These are phyloP conservation scores for Penicillium paradoxum DNA, from an alignment of 495 filamentous ascomycete genomes.

Conservation along the genomic window DNA sequence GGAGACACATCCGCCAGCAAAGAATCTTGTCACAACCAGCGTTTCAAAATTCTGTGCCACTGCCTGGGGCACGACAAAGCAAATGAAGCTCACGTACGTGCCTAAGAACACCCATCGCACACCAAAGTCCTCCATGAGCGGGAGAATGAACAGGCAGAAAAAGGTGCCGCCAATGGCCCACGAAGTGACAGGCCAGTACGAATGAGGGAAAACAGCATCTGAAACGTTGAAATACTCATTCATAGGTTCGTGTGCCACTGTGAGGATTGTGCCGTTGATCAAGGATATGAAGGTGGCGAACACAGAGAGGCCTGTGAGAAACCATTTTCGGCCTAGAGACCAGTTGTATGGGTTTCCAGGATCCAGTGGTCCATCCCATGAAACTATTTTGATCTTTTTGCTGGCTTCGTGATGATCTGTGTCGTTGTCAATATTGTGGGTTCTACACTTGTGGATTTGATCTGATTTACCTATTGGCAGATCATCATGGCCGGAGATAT, in stretches of 20 bases:
- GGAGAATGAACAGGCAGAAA: slow-evolving; percentile 44
- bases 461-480: slow-evolving; percentile 13
- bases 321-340: slow-evolving; percentile 44
- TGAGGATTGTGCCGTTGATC: slow-evolving; percentile 44
- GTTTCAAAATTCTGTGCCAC: slow-evolving; percentile 48
- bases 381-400: slow-evolving; percentile 25
- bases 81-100: slow-evolving; percentile 40
- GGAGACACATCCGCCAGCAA: slow-evolving; percentile 43
- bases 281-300: slow-evolving; percentile 32
- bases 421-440: neutral
- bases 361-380: slow-evolving; percentile 50
- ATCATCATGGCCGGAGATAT: slow-evolving; percentile 22
- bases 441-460: neutral
- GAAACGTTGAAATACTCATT: slow-evolving; percentile 38
- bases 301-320: slow-evolving; percentile 20
- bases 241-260: slow-evolving; percentile 35
- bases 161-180: slow-evolving; percentile 48
- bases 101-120: slow-evolving; percentile 42
- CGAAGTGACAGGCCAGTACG: slow-evolving; percentile 47
- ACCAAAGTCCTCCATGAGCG: slow-evolving; percentile 50
- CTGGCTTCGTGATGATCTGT: slow-evolving; percentile 18
- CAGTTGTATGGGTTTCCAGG: slow-evolving; percentile 59
- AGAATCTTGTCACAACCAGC: slow-evolving; percentile 42
- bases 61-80: slow-evolving; percentile 45
- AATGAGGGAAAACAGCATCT: slow-evolving; percentile 46